Conservation (phyloP, 352 stramenopile species). For the Phytophthora agathidicida region DNA sequence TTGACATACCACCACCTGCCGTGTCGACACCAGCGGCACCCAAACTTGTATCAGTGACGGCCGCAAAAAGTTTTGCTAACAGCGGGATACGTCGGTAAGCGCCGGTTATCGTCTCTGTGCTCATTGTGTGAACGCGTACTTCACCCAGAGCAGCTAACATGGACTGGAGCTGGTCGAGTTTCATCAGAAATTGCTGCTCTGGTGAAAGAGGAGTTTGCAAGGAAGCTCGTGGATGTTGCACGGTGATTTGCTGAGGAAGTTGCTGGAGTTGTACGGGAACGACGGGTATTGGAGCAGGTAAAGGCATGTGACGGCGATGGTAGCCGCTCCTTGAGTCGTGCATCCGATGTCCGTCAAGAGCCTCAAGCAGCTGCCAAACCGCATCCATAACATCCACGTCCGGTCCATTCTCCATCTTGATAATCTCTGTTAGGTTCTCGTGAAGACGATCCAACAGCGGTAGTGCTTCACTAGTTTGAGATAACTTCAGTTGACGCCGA, state of each 20-base stretch:
- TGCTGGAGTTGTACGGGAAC: constrained; percentile 1
- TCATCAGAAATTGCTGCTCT: constrained; percentile 70
- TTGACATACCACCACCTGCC: constrained; percentile 8
- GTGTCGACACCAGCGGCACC: constrained; percentile 48
- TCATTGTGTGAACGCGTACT: constrained; percentile 56
- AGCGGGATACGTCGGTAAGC: constrained; percentile 53
- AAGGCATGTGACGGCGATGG: constrained; percentile 20
- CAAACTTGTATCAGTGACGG: constrained; percentile 41
- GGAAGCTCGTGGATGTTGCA: constrained; percentile 13
- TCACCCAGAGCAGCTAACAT: constrained; percentile 43
- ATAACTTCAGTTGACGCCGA: constrained; percentile 18
- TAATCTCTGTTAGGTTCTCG: constrained; percentile 52
- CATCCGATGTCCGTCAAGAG: constrained; percentile 43
- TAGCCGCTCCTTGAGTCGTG: constrained; percentile 39
- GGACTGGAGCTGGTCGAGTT: constrained; percentile 69
- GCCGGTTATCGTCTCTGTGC: constrained; percentile 54
- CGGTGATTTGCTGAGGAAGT: background rate
- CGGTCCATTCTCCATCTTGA: constrained; percentile 50
- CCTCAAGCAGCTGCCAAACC: constrained; percentile 60
- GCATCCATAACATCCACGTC: constrained; percentile 38
- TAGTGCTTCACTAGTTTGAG: constrained; percentile 10
- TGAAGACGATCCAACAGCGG: constrained; percentile 52
- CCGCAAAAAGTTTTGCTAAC: constrained; percentile 52
- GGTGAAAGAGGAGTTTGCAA: constrained; percentile 39
- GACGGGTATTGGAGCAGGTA: background rate